phyloP scores from a whole-genome alignment of 2,329 filamentous ascomycete genomes.

The Dactylellina drechsleri region DNA sequence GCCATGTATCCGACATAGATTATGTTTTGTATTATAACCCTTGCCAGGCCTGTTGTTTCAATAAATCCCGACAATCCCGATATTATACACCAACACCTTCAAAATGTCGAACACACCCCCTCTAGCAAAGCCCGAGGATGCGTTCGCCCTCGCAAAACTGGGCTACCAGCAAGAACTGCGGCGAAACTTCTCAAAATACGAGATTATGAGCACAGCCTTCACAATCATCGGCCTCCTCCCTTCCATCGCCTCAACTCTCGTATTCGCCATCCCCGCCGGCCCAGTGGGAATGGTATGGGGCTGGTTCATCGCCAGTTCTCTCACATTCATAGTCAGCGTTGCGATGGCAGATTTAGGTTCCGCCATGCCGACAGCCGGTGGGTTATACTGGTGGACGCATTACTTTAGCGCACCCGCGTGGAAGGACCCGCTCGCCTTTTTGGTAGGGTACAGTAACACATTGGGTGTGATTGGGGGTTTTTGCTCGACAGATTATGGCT shows the following conservation, averaged over 20 bases:
- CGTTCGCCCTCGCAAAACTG: conserved; percentile 36
- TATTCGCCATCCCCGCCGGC: conserved; percentile 70
- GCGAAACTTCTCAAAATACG: conserved; percentile 71
- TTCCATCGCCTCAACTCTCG: conserved; percentile 70
- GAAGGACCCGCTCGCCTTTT: conserved; percentile 65
- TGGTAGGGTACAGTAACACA: conserved; percentile 47
- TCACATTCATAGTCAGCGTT: conserved; percentile 70
- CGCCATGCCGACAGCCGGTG: conserved; percentile 60
- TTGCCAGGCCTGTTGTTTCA: background rate
- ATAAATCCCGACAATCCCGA: background rate
- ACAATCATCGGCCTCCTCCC: conserved; percentile 70
- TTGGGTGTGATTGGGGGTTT: conserved; percentile 68
- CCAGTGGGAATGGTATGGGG: conserved; percentile 72
- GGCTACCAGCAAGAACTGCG: conserved; percentile 68
- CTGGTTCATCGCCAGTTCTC: conserved; percentile 69
- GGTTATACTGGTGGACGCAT: conserved; percentile 71
- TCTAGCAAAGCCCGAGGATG: conserved; percentile 49
- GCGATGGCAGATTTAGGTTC: conserved; percentile 66
- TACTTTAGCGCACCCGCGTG: conserved; percentile 68
- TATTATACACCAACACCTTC: background rate
- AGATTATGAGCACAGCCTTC: conserved; percentile 71
- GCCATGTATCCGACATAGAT: conserved; percentile 30
- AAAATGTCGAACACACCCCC: conserved; percentile 22
- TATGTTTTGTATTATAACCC: background rate
- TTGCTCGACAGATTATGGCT: conserved; percentile 70